Conservation (phyloP, 192 early-diverging fungal genomes). For the Powellomyces hirtus region DNA sequence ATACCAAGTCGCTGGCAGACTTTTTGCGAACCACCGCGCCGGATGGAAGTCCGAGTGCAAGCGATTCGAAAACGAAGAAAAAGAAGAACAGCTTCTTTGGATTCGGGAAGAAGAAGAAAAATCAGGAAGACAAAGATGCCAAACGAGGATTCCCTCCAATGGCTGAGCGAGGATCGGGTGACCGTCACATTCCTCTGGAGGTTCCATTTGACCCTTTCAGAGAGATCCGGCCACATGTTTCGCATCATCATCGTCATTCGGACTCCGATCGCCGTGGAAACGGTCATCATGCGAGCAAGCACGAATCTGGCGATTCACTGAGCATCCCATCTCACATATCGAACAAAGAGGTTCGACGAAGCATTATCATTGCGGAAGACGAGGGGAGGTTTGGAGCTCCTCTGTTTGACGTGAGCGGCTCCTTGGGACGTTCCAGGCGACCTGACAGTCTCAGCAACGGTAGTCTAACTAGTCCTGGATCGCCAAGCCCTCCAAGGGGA, state of each 20-base stretch:
- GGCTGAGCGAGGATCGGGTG: no score
- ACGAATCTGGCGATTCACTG: not conserved
- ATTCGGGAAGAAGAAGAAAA: conserved; percentile 27
- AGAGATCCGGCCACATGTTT: not conserved
- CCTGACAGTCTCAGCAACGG: not conserved
- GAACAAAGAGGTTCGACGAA: conserved; percentile 13
- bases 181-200: conserved; percentile 5
- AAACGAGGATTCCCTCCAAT: not conserved
- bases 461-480: no score
- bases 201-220: conserved; percentile 17
- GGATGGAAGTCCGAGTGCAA: not conserved
- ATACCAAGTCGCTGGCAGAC: conserved; percentile 16
- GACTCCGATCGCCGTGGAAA: not conserved
- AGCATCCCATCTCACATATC: conserved; percentile 14
- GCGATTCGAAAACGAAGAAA: conserved; percentile 18
- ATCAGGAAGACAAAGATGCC: not conserved
- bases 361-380: conserved; percentile 28
- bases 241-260: not conserved
- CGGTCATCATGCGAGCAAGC: not conserved
- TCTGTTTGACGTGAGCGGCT: conserved; percentile 4
- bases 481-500: not conserved
- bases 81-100: conserved; percentile 24
- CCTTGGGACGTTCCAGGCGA: not conserved
- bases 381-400: conserved; percentile 28
- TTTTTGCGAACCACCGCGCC: conserved; percentile 21